A percentile compares a stretch with the other conserved stretches of the same genome.
phyloP scores from a whole-genome alignment of 371 early-diverging fungal species.

The Funneliformis caledonium region DNA sequence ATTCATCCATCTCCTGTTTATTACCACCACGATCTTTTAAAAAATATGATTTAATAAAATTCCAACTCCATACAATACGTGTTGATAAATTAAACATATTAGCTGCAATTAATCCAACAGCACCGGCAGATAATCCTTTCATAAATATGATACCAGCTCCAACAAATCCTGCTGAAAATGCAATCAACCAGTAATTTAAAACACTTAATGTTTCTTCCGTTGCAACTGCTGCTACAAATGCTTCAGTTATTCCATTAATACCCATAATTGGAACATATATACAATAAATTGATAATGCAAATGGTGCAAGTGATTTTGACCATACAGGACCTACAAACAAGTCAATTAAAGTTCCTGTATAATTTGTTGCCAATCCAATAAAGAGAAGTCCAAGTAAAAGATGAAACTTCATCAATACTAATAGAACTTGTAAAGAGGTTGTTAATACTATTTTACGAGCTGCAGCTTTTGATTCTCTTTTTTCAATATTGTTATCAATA shows the following conservation, averaged over 20 bases:
- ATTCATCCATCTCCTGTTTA: slow-evolving; percentile 40
- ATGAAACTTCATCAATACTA: slow-evolving; percentile 75
- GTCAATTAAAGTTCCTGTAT: slow-evolving; percentile 73
- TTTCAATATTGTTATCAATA: background rate
- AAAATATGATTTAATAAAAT: slow-evolving; percentile 58
- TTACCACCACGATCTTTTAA: slow-evolving; percentile 19
- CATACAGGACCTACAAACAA: slow-evolving; percentile 71
- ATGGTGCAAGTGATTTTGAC: slow-evolving; percentile 61
- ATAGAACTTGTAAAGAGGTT: slow-evolving; percentile 61
- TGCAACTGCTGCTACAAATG: slow-evolving; percentile 89
- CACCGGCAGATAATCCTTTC: slow-evolving; percentile 62
- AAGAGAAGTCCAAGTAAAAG: slow-evolving; percentile 79
- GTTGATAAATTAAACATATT: slow-evolving; percentile 85
- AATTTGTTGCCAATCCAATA: slow-evolving; percentile 83
- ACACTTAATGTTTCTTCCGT: slow-evolving; percentile 59
- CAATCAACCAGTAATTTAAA: slow-evolving; percentile 76
- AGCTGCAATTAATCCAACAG: slow-evolving; percentile 81
- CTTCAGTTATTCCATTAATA: slow-evolving; percentile 93
- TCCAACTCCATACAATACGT: slow-evolving; percentile 77
- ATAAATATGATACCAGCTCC: slow-evolving; percentile 63
- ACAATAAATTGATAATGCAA: slow-evolving; percentile 77
- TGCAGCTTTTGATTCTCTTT: slow-evolving; percentile 33
- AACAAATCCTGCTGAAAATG: slow-evolving; percentile 77
- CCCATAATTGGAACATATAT: slow-evolving; percentile 93
- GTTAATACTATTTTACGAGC: slow-evolving; percentile 41